Base-by-base conservation (phyloP, 805 yeast genomes). In the Yamadazyma kitorensis region DNA sequence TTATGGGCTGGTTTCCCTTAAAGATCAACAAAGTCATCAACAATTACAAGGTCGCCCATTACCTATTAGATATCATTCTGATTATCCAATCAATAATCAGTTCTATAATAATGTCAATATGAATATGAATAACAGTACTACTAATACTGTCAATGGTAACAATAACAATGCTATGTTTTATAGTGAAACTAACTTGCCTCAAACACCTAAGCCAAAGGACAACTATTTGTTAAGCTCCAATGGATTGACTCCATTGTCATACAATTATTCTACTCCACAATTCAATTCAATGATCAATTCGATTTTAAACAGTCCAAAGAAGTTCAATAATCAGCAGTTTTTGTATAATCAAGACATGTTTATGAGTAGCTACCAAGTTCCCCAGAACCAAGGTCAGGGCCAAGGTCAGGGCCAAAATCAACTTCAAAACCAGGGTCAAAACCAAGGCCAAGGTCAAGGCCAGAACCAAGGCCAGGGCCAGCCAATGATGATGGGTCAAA, bases 241-340 rank as follows among this genome's bases (percentile, higher is more conserved):
- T 11, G 65, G 65, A 4, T 48, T 58, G 23, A 59, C 66, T 1
- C 66, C 66, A 4, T 41, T 56, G 39, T 43, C 52, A 2, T 59
- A 52, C 45, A 62, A 59, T 44, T 52, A 62, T 36, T n/a, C n/a
- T n/a, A 64, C 69, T 11, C 69, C 70, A 5, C 68, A 60, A 39
- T 59, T 64, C 52, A 63, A 61, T 45, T 48, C 65, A 10, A 51
- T 64, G 55, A 64, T 64, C 67, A 55, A 61, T 43, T 52, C 63
- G 17, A 52, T 59, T 49, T 54, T 59, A 57, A 53, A 54, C 40
- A 56, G 64, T 11, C 69, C 68, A 4, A 45, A 49, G 33, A 54
- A 45, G 31, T 24, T 36, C 19, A 29, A 34, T 14, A 45, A 43
- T 18, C 29, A 37, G n/a, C 47, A 43, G 23, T 31, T 36, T 23